phyloP scores from a whole-genome alignment of 495 filamentous ascomycete genomes.

The Aspergillus panamensis region DNA sequence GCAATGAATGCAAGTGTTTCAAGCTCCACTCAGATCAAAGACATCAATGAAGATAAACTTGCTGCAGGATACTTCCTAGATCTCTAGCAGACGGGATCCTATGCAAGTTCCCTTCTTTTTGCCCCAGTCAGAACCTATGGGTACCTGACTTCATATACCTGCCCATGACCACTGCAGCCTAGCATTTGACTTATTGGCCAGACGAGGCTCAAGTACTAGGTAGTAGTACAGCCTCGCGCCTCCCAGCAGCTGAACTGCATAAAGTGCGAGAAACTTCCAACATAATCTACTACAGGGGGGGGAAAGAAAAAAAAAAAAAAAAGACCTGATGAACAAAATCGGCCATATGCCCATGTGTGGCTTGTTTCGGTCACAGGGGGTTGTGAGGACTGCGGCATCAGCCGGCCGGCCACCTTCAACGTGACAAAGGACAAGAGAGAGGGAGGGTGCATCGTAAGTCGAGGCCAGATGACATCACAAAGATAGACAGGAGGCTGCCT shows the following conservation, averaged over 20 bases:
- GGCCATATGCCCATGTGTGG: slow-evolving; percentile 1
- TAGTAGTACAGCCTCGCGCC: neutral
- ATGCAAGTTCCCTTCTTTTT: neutral
- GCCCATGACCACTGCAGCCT: slow-evolving; percentile 10
- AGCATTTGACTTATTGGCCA: neutral
- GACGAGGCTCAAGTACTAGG: slow-evolving; percentile 16
- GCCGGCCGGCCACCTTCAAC: neutral
- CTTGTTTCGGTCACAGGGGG: neutral
- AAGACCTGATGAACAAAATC: neutral
- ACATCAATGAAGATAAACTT: neutral
- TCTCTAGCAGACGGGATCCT: neutral
- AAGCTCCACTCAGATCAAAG: slow-evolving; percentile 4
- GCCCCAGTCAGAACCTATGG: slow-evolving; percentile 6
- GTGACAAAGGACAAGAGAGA: neutral
- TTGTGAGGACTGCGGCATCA: neutral
- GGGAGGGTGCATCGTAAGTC: neutral
- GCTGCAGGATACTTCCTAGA: neutral
- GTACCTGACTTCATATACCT: slow-evolving; percentile 15
- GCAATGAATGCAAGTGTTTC: neutral
- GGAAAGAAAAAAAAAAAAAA: neutral
- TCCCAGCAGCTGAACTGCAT: neutral
- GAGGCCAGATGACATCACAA: slow-evolving; percentile 1
- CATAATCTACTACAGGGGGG: neutral
- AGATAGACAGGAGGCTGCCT: neutral
- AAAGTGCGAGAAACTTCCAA: neutral